phyloP scores from a whole-genome alignment of 805 yeast species.

The Henningerozyma blattae region DNA sequence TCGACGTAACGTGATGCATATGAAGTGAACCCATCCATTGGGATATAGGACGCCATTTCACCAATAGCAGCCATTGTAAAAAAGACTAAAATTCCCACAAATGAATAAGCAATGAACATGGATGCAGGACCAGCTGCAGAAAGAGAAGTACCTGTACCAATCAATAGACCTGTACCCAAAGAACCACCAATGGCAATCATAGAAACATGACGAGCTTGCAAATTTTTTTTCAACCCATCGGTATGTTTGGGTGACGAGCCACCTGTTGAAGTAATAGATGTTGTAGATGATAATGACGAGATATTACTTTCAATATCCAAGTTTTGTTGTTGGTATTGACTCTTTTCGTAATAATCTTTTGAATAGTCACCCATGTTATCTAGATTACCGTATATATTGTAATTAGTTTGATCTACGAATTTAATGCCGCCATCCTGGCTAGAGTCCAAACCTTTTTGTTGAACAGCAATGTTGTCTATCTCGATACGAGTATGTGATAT shows the following conservation, averaged over 20 bases:
- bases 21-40: constrained; percentile 56
- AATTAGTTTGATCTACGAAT: no score
- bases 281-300: background rate
- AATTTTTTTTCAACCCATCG: constrained; percentile 18
- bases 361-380: no score
- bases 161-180: constrained; percentile 66
- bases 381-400: no score
- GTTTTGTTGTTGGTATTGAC: no score
- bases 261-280: no score
- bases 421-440: no score
- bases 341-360: no score
- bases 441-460: no score
- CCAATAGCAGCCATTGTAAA: constrained; percentile 59
- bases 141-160: constrained; percentile 65
- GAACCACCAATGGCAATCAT: constrained; percentile 81
- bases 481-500: no score
- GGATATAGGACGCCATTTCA: constrained; percentile 57
- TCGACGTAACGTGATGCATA: constrained; percentile 41
- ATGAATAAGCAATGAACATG: constrained; percentile 46
- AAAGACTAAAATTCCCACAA: constrained; percentile 62
- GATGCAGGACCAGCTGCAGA: constrained; percentile 54
- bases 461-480: no score
- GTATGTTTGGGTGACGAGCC: no score
- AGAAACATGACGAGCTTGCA: constrained; percentile 46
- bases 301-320: no score